Base-by-base conservation (phyloP, 2,329 filamentous ascomycete species). In the Aureobasidium sp. region DNA sequence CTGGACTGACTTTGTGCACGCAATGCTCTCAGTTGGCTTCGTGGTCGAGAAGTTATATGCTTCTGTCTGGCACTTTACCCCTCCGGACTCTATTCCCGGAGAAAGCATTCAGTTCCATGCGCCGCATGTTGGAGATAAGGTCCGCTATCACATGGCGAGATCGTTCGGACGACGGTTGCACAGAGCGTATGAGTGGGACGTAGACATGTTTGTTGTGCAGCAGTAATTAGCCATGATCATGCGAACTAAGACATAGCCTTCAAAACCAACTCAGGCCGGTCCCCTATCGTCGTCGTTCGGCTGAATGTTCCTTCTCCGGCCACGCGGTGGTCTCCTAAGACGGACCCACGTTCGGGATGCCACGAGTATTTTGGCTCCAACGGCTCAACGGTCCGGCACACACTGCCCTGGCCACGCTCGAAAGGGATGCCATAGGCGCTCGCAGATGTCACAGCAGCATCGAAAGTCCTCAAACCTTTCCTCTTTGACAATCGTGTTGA, bases 91-190 rank as follows among this genome's bases (percentile, higher is more conserved):
- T n/a, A 75, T 79, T 61, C 73, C 77, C 0, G 73, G 78, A 51
- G 69, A 77, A 5, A 77, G 76, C 8, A 86, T 86, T 29, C 79
- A 84, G 55, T 82, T 86, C 63, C 81, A 86, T 65, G 82, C 85
- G 65, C 83, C 83, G 3, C 82, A 86, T 69, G 81, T 82, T 0
- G 67, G 65, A 1, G 71, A 72, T 0, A 84, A 84, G 68, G 73
- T 86, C 1, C 71, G 78, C 0, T 83, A 80, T 63, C 64, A 60
- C 65, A 0, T 67, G 17, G 81, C 79, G 0, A 73, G 82, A 49
- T 67, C 76, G 1, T 70, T 76, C 67, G 82, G 81, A 0, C 70
- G 81, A 47, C 71, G 82, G 22, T 66, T 85, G 37, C 72, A 67
- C 36, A 70, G 79, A 49, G 74, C 76, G 0, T 86, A 81, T 71